Evolutionary conservation across 2,329 filamentous ascomycete species (phyloP).

Genomic region (Cryphonectria nitschkei): DNA sequence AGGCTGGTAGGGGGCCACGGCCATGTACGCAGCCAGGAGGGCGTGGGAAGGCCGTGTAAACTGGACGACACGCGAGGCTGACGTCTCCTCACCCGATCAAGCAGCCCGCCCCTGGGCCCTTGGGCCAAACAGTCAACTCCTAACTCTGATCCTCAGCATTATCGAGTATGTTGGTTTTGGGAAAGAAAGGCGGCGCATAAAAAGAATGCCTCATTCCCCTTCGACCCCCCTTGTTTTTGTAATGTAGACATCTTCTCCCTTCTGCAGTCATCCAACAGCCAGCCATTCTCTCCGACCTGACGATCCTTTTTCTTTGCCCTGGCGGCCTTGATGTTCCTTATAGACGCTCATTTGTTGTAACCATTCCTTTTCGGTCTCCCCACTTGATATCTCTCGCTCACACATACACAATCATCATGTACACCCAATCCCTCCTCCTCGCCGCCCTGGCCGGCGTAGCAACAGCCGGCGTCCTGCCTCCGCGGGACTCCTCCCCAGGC

Average conservation of each 20-base stretch:
- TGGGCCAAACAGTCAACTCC: neutral
- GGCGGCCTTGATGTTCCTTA: neutral
- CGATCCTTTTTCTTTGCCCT: neutral
- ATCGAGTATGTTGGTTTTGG: neutral
- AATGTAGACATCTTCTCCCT: neutral
- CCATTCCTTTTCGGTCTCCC: neutral
- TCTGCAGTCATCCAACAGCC: neutral
- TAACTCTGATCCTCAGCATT: neutral
- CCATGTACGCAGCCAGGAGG: neutral
- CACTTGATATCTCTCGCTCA: neutral
- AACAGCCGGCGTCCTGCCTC: constrained; percentile 12
- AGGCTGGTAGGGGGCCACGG: neutral
- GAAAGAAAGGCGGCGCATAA: neutral
- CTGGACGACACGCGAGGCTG: constrained; percentile 2
- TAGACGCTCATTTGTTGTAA: neutral
- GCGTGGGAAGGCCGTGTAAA: neutral
- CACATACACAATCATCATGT: constrained; percentile 1
- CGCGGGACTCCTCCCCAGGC: constrained; percentile 19
- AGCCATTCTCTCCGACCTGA: neutral
- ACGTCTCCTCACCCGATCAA: neutral
- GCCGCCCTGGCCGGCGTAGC: neutral
- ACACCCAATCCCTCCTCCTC: constrained; percentile 1
- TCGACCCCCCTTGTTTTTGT: neutral
- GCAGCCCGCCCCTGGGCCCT: neutral
- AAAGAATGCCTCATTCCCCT: neutral